phyloP scores from a whole-genome alignment of 441 rosid species.

The Capsella rubella region DNA sequence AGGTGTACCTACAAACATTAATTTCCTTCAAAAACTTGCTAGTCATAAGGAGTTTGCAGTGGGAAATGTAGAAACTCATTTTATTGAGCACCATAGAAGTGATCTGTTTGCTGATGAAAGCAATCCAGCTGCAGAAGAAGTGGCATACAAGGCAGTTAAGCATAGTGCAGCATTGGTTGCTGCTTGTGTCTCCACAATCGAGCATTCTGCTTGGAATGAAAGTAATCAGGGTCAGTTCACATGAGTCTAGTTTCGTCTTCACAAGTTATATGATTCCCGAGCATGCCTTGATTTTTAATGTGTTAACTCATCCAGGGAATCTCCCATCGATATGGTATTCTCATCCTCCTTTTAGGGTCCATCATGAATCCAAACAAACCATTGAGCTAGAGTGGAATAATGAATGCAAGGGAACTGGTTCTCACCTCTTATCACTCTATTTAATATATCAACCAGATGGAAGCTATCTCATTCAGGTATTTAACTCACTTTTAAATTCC shows the following conservation, averaged over 20 bases:
- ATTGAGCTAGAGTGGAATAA: constrained; percentile 84
- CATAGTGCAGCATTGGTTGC: constrained; percentile 67
- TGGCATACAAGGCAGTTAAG: constrained; percentile 57
- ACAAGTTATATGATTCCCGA: constrained; percentile 33
- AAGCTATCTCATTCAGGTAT: constrained; percentile 73
- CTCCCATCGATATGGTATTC: constrained; percentile 73
- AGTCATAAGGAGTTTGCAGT: constrained; percentile 75
- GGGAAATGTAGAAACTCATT: constrained; percentile 95
- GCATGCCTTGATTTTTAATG: constrained; percentile 34
- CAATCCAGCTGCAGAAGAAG: constrained; percentile 54
- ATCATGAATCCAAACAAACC: constrained; percentile 63
- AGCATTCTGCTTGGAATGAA: constrained; percentile 53
- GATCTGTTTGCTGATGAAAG: constrained; percentile 77
- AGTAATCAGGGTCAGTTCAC: constrained; percentile 58
- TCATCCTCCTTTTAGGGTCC: constrained; percentile 86
- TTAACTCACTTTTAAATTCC: constrained; percentile 38
- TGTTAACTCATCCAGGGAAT: constrained; percentile 59
- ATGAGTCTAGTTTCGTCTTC: constrained; percentile 40
- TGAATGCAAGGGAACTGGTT: constrained; percentile 57
- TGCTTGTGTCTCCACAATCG: constrained; percentile 77
- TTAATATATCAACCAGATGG: constrained; percentile 66
- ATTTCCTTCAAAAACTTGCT: constrained; percentile 82
- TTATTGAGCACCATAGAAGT: constrained; percentile 79
- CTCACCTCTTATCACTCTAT: constrained; percentile 53
- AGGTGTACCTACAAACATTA: constrained; percentile 93